Evolutionary conservation across 2,329 filamentous ascomycete species (phyloP), one percentile per base, ranked within the genome.

Genomic region (Paracorniculantispora psalliotae): DNA sequence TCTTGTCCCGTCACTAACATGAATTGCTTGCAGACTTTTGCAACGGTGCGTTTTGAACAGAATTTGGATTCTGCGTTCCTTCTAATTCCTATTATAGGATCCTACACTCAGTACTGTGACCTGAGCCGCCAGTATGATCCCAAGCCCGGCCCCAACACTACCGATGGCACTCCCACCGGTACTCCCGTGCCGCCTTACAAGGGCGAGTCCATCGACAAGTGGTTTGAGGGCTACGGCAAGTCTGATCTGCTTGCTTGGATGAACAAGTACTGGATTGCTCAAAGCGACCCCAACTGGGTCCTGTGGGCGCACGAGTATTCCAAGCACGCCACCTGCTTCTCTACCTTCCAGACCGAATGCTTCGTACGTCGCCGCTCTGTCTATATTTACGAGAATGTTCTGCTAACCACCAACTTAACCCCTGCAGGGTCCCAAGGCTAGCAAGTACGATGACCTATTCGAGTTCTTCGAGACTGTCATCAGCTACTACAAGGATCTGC

Each of bases 301-400:
- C 82, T 89, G 72, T 88, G 85, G 85, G 85, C 72, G 41, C 85
- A 88, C 73, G 85, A 88, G 68, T 88, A 85, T 75, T 80, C 77
- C 72, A 88, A 88, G 75, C 85, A 87, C 71, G 85, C 79, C 2
- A 88, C 85, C 15, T 89, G 86, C 77, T 88, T 75, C 75, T 83
- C 79, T 49, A 87, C 81, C 61, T 88, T 89, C 67, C 83, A 88
- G 66, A 71, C 77, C 6, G 79, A 82, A 30, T 89, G 86, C 78
- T 89, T 87, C 69, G 68, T 70, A 65, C 28, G 67, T 52, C 4
- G 39, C 43, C 15, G 25, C 19, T 15, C 17, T 17, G 5, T 5
- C 21, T 43, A 8, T 35, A 17, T 56, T 23, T 7, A 23, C 4
- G 30, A 12, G 21, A 17, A 12, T 1, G n/a, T 6, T 6, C 19